A percentile compares a stretch with the other conserved stretches of the same genome.
phyloP scores from a whole-genome alignment of 2,329 filamentous ascomycete genomes.

The Trichoderma sp. region DNA sequence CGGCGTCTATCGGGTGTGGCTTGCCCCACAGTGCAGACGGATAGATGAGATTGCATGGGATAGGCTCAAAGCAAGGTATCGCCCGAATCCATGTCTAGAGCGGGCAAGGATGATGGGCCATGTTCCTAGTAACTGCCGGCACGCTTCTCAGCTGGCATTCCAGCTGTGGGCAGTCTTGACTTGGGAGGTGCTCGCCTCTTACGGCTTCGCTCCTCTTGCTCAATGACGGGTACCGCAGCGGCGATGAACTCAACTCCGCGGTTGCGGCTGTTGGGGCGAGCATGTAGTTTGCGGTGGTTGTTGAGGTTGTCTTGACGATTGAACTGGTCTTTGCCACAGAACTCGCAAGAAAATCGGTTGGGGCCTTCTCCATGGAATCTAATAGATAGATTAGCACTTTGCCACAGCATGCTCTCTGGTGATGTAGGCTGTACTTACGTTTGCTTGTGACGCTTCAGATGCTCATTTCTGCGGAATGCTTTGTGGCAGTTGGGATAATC shows the following conservation, averaged over 20 bases:
- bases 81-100: not conserved
- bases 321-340: constrained; percentile 49
- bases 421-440: constrained; percentile 47
- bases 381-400: not conserved
- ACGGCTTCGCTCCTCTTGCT: constrained; percentile 47
- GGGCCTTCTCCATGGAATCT: constrained; percentile 47
- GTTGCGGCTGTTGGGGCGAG: constrained; percentile 46
- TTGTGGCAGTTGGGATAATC: constrained; percentile 52
- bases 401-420: not conserved
- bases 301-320: constrained; percentile 49
- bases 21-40: constrained; percentile 15
- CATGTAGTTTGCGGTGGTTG: constrained; percentile 49
- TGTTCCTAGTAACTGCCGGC: constrained; percentile 37
- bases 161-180: constrained; percentile 37
- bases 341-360: constrained; percentile 48
- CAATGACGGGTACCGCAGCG: constrained; percentile 46
- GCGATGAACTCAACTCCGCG: constrained; percentile 48
- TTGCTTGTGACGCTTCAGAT: constrained; percentile 58
- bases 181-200: constrained; percentile 47
- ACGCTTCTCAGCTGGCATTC: constrained; percentile 36
- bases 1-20: constrained; percentile 19
- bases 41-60: constrained; percentile 2
- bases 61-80: not conserved
- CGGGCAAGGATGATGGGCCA: not conserved
- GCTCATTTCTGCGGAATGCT: constrained; percentile 57